Percentiles rank a stretch among this genome's conserved stretches.
These are phyloP conservation scores for Colletotrichum endophyticum DNA, from an alignment of 2,329 filamentous ascomycete genomes.

Conservation along the genomic window DNA sequence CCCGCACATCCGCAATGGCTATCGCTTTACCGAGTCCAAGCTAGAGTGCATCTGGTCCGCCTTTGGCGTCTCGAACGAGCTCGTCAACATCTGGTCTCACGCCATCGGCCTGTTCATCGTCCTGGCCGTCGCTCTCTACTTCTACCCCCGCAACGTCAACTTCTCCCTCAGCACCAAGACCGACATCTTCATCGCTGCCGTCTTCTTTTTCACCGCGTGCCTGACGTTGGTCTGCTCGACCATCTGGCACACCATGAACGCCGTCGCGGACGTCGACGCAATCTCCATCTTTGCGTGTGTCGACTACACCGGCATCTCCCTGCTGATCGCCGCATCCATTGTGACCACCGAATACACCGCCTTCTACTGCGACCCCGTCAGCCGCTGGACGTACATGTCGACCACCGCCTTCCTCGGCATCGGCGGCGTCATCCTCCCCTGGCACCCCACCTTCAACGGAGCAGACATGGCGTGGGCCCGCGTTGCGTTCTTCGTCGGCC, in stretches of 20 bases:
- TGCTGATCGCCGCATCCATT: conserved; percentile 94
- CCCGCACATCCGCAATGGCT: conserved; percentile 88
- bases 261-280: conserved; percentile 85
- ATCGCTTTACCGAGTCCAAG: conserved; percentile 93
- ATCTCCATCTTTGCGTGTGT: conserved; percentile 97
- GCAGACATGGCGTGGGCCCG: conserved; percentile 91
- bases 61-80: conserved; percentile 88
- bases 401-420: conserved; percentile 82
- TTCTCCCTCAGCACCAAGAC: conserved; percentile 86
- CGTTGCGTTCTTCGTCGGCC: conserved; percentile 87
- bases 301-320: conserved; percentile 96
- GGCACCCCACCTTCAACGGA: conserved; percentile 95
- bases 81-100: conserved; percentile 98
- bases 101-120: conserved; percentile 88
- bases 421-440: conserved; percentile 88
- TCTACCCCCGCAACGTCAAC: conserved; percentile 87
- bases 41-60: conserved; percentile 85
- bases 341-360: conserved; percentile 98
- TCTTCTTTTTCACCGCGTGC: conserved; percentile 96
- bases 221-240: conserved; percentile 95
- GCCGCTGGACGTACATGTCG: conserved; percentile 84
- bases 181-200: conserved; percentile 87
- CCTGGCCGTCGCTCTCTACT: conserved; percentile 89
- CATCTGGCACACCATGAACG: conserved; percentile 99
- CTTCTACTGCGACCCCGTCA: conserved; percentile 94